Conservation (phyloP, 352 stramenopile species). For the Globisporangium middletonii region DNA sequence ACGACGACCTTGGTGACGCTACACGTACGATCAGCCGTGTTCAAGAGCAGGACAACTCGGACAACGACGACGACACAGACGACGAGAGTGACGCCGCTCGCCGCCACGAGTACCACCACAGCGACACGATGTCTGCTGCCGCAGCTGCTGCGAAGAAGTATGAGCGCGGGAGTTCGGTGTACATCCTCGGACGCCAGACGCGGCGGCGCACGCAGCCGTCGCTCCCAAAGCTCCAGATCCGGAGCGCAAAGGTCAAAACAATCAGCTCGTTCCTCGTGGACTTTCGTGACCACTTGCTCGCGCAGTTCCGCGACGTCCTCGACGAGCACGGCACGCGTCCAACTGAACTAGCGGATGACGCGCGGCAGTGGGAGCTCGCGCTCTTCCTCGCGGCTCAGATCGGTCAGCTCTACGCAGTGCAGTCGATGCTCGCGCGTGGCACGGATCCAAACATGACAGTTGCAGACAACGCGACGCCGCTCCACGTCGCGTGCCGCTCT, state of each 20-base stretch:
- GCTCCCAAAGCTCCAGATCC: conserved; percentile 35
- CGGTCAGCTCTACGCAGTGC: conserved; percentile 36
- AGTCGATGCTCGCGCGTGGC: conserved; percentile 35
- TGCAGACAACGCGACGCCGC: conserved; percentile 28
- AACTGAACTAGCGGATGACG: conserved; percentile 13
- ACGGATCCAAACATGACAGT: conserved; percentile 35
- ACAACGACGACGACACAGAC: conserved; percentile 4
- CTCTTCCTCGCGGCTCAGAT: conserved; percentile 46
- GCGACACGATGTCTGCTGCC: conserved; percentile 7
- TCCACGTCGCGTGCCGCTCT: conserved; percentile 40
- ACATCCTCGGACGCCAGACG: conserved; percentile 7
- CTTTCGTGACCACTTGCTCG: conserved; percentile 38
- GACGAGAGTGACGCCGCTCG: background rate
- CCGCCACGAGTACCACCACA: background rate
- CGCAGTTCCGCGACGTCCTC: conserved; percentile 21
- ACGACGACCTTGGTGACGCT: background rate
- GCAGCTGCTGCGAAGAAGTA: conserved; percentile 2
- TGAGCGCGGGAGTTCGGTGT: conserved; percentile 8
- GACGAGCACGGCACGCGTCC: background rate
- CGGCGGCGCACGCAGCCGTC: conserved; percentile 12
- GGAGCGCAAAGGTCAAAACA: conserved; percentile 22
- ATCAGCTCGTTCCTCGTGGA: conserved; percentile 38
- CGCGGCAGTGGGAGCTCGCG: conserved; percentile 44
- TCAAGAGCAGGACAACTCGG: background rate
- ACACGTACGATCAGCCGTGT: no score